phyloP scores from a whole-genome alignment of 352 stramenopile species.

The Blastocystis sp. region DNA sequence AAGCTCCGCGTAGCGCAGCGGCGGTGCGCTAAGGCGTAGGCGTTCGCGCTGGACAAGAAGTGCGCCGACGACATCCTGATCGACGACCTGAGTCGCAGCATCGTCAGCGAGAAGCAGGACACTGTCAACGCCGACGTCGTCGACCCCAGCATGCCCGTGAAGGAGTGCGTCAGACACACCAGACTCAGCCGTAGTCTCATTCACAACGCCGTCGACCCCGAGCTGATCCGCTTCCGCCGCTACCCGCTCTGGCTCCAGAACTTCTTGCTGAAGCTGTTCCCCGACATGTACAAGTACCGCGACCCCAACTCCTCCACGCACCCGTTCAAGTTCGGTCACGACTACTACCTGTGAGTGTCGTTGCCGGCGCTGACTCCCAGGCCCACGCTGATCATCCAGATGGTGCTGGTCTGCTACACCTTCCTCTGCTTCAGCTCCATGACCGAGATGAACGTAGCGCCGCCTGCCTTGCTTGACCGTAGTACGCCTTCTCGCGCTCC shows the following conservation, averaged over 20 bases:
- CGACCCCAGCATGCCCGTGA: conserved; percentile 46
- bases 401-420: conserved; percentile 8
- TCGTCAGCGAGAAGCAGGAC: background rate
- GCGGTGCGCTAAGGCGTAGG: background rate
- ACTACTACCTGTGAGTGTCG: conserved; percentile 26
- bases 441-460: conserved; percentile 43
- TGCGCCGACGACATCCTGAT: conserved; percentile 31
- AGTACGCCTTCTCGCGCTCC: conserved; percentile 61
- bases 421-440: conserved; percentile 60
- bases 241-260: conserved; percentile 37
- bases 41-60: conserved; percentile 35
- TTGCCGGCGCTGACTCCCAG: background rate
- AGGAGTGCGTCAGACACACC: conserved; percentile 8
- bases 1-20: background rate
- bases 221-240: conserved; percentile 33
- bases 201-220: conserved; percentile 12
- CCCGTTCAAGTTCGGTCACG: conserved; percentile 60
- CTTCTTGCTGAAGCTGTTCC: conserved; percentile 59
- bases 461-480: background rate
- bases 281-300: conserved; percentile 29
- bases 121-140: conserved; percentile 19
- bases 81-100: background rate
- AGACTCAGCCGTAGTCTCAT: conserved; percentile 48
- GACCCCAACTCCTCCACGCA: conserved; percentile 26
- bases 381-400: conserved; percentile 38